Percentiles rank a stretch among this genome's conserved stretches.
Conservation (phyloP, 1,139 yeast species). For the Yamadazyma diddensiae region DNA sequence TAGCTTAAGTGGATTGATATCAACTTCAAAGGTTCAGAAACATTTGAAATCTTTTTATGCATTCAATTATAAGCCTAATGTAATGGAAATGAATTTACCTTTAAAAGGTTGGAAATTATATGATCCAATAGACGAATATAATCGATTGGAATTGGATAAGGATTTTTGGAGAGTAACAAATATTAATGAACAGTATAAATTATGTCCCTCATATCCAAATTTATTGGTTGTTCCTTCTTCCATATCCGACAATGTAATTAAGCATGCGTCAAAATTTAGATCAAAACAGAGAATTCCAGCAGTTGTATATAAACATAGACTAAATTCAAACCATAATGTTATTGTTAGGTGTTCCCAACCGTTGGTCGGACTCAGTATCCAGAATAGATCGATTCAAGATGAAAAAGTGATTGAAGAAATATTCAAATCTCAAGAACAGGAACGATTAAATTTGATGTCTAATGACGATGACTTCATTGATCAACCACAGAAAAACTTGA, state of each 20-base stretch:
- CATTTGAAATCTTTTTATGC: constrained; percentile 47
- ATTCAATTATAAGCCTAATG: constrained; percentile 47
- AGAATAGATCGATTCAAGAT: constrained; percentile 86
- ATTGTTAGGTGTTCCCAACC: constrained; percentile 94
- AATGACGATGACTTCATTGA: constrained; percentile 18
- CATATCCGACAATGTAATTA: constrained; percentile 77
- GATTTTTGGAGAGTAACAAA: constrained; percentile 66
- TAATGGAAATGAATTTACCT: constrained; percentile 59
- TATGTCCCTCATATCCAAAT: constrained; percentile 78
- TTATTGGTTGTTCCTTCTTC: constrained; percentile 64
- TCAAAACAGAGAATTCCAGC: constrained; percentile 86
- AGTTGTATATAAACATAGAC: constrained; percentile 68
- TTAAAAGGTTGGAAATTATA: constrained; percentile 73
- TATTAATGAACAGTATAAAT: constrained; percentile 61
- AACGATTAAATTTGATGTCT: constrained; percentile 19
- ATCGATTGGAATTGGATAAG: constrained; percentile 52
- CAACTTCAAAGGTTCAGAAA: constrained; percentile 29
- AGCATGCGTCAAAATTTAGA: constrained; percentile 80
- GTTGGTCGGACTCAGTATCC: constrained; percentile 77
- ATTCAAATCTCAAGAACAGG: constrained; percentile 48
- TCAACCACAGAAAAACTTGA: constrained; percentile 60
- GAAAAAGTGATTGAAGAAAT: constrained; percentile 77
- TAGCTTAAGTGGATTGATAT: constrained; percentile 63
- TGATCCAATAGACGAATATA: constrained; percentile 60
- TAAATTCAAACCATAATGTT: constrained; percentile 61